Evolutionary conservation across 78 protist genomes (phyloP), one percentile per base, ranked within the genome.

Genomic region (Polysphondylium violaceum): DNA sequence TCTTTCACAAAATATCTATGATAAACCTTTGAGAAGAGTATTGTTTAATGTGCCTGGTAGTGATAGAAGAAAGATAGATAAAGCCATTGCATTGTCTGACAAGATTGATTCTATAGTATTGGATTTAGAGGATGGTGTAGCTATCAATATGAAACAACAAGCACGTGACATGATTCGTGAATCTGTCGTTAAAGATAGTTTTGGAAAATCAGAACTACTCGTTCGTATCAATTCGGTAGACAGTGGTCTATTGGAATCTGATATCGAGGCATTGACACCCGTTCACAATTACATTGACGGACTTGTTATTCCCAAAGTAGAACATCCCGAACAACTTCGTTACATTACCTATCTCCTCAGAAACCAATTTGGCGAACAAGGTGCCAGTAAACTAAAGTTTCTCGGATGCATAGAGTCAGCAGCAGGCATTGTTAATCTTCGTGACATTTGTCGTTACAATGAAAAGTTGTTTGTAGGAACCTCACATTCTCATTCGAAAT

Each of bases 101-200:
- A 55, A 23, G 11, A 75, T 91, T 2, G 95, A 91, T 53, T 74
- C 81, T 0, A 78, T 91, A 35, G 95, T 91, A 27, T 44, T 91
- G 21, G 95, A 91, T 72, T 43, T 91, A 12, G 95, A 91, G 25
- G 95, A 91, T 53, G 95, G 95, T 53, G 95, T 91, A 23, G 88
- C 95, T 7, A 40, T 64, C 33, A 91, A 91, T 36, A 59, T 21
- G 23, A 91, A 91, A 41, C 79, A 91, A 38, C 77, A 78, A 19
- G 95, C 95, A 25, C 47, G 95, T 44, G 90, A 91, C 35, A 55
- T 60, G n/a, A 78, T 83, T 25, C 50, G 65, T 11, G n/a, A 72
- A 1, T 60, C 76, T 17, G 89, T 79, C 1, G 59, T 60, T 7
- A 56, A 74, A 21, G 74, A 69, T 8, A 35, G 50, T 9, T 76